phyloP scores from a whole-genome alignment of 1,284 basidiomycete genomes.

The Mycena citricolor region DNA sequence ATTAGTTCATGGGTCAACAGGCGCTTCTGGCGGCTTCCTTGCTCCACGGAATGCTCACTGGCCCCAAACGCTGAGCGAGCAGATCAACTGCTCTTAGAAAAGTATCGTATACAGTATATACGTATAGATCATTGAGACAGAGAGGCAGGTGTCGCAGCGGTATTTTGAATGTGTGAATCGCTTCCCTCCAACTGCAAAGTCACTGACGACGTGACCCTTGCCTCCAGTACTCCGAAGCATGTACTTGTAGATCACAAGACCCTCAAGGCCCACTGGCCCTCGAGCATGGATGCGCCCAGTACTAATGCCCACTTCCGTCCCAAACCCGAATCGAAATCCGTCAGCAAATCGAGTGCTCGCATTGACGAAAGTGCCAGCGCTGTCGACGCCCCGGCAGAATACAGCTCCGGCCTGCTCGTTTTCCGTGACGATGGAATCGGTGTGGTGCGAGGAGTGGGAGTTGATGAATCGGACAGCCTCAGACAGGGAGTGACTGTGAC shows the following conservation, averaged over 20 bases:
- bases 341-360: constrained; percentile 96
- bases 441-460: constrained; percentile 91
- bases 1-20: too few species aligned
- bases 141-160: too few species aligned
- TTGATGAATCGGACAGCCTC: constrained; percentile 91
- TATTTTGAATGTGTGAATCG: constrained; percentile 81
- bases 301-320: constrained; percentile 97
- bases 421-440: constrained; percentile 93
- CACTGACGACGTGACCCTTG: constrained; percentile 77
- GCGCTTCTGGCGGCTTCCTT: too few species aligned
- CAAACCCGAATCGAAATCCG: constrained; percentile 96
- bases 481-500: constrained; percentile 68
- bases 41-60: too few species aligned
- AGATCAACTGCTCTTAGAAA: too few species aligned
- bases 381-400: constrained; percentile 89
- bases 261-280: constrained; percentile 95
- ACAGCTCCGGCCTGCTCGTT: constrained; percentile 59
- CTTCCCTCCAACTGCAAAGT: constrained; percentile 80
- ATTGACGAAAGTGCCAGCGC: constrained; percentile 93
- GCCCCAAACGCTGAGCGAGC: too few species aligned
- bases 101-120: too few species aligned
- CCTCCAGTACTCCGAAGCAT: constrained; percentile 74
- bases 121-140: too few species aligned
- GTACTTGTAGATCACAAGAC: constrained; percentile 94
- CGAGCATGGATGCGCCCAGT: constrained; percentile 96